Conservation (phyloP, 257 asterid genomes). For the Rubia yunnanensis region DNA sequence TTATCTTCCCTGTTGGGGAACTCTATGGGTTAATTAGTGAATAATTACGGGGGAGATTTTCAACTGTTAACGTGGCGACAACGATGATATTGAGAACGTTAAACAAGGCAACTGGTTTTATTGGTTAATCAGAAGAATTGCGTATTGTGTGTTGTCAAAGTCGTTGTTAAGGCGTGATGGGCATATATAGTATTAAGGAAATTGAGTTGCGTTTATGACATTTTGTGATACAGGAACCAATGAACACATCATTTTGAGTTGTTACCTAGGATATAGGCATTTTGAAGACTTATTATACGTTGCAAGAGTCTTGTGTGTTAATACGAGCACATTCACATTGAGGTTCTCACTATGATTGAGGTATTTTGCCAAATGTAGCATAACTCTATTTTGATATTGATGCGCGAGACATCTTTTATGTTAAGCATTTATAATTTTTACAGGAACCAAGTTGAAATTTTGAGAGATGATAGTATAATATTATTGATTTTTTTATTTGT, state of each 20-base stretch:
- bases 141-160: neutral
- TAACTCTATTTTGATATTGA: too few relatives aligned
- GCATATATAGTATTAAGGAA: neutral
- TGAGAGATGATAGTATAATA: too few relatives aligned
- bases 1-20: neutral
- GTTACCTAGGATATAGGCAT: neutral
- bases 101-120: slow-evolving; percentile 9
- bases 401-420: too few relatives aligned
- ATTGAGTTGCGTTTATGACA: neutral
- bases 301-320: neutral
- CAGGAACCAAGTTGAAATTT: too few relatives aligned
- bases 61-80: slow-evolving; percentile 12
- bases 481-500: too few relatives aligned
- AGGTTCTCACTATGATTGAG: neutral
- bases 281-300: too few relatives aligned
- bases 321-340: neutral
- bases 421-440: too few relatives aligned
- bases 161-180: neutral
- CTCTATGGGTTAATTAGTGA: neutral
- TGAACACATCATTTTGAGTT: neutral
- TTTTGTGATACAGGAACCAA: neutral
- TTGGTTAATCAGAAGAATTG: neutral
- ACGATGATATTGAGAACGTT: neutral
- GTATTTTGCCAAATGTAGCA: too few relatives aligned
- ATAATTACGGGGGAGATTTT: neutral